These are phyloP conservation scores for Aristolochia fimbriata DNA, from an alignment of 164 flowering plant genomes.

Conservation along the genomic window DNA sequence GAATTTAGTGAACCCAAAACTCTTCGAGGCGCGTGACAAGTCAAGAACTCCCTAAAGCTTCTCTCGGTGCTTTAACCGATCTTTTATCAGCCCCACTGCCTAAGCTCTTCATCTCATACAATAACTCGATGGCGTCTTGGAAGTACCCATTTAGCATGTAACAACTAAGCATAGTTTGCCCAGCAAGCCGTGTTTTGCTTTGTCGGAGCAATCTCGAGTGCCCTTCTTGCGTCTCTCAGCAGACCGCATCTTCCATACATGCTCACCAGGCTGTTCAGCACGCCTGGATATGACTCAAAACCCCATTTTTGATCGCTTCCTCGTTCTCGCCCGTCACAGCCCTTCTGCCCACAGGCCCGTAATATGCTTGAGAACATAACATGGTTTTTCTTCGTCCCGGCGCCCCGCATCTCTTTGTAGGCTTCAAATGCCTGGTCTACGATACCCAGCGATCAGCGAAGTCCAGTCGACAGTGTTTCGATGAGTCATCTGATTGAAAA, in stretches of 20 bases:
- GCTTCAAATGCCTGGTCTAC: slow-evolving; percentile 24
- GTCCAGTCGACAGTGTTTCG: slow-evolving; percentile 48
- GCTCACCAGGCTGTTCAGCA: slow-evolving; percentile 45
- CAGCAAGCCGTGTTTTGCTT: slow-evolving; percentile 32
- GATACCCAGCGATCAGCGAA: slow-evolving; percentile 27
- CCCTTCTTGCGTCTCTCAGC: slow-evolving; percentile 35
- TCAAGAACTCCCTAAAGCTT: slow-evolving; percentile 4
- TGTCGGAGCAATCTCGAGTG: slow-evolving; percentile 17
- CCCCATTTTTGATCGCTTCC: slow-evolving; percentile 57
- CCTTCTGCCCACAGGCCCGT: slow-evolving; percentile 42
- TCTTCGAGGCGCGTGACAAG: no score
- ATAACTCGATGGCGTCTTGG: slow-evolving; percentile 36
- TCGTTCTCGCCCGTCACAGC: slow-evolving; percentile 14
- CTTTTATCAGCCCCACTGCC: slow-evolving; percentile 34
- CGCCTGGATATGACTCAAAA: slow-evolving; percentile 23
- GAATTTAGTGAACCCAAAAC: no score
- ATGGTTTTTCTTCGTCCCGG: slow-evolving; percentile 32
- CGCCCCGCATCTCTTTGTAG: slow-evolving; percentile 44
- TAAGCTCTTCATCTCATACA: slow-evolving; percentile 48
- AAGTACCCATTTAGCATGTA: slow-evolving; percentile 24
- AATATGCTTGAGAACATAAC: slow-evolving; percentile 42
- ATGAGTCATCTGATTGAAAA: slow-evolving; percentile 26
- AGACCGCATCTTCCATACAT: slow-evolving; percentile 55
- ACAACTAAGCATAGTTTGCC: slow-evolving; percentile 46
- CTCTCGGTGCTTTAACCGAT: slow-evolving; percentile 8